Percentiles rank a stretch among this genome's conserved stretches.
Conservation (phyloP, 2,329 filamentous ascomycete species). For the Verruconis gallopava region DNA sequence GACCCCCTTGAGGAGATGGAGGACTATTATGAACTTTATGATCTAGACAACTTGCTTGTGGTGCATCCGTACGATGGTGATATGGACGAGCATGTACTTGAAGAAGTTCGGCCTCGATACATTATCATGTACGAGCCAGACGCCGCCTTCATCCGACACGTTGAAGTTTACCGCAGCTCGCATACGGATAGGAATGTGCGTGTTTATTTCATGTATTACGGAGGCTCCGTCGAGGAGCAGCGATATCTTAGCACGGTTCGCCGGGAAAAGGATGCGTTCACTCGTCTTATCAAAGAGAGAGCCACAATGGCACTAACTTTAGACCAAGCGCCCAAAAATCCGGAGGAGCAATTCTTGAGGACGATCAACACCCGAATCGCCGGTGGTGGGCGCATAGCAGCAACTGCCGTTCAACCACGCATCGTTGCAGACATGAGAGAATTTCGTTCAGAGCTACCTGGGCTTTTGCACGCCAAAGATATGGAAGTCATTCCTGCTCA, state of each 20-base stretch:
- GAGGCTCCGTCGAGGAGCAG: constrained; percentile 89
- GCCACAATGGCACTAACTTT: constrained; percentile 85
- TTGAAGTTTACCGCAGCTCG: constrained; percentile 92
- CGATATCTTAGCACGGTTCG: constrained; percentile 78
- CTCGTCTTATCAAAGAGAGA: constrained; percentile 85
- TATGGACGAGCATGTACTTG: constrained; percentile 89
- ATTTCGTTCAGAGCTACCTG: constrained; percentile 85
- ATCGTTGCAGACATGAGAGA: constrained; percentile 94
- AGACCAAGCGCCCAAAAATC: constrained; percentile 56
- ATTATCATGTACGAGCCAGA: constrained; percentile 99
- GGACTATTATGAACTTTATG: constrained; percentile 79
- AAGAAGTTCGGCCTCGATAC: constrained; percentile 85
- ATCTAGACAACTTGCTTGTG: constrained; percentile 78
- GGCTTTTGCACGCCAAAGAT: constrained; percentile 74
- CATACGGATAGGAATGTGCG: constrained; percentile 80
- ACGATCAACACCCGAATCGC: constrained; percentile 96
- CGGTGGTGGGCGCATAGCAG: constrained; percentile 69
- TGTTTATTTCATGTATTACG: constrained; percentile 96
- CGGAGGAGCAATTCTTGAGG: constrained; percentile 81
- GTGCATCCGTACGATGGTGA: constrained; percentile 92
- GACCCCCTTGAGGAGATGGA: constrained; percentile 88
- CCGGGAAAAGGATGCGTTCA: constrained; percentile 94
- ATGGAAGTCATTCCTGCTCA: constrained; percentile 89
- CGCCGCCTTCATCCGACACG: constrained; percentile 79
- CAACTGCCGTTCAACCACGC: constrained; percentile 75